phyloP scores from a whole-genome alignment of 805 yeast genomes.

The Yamadazyma takamatsuzukensis region DNA sequence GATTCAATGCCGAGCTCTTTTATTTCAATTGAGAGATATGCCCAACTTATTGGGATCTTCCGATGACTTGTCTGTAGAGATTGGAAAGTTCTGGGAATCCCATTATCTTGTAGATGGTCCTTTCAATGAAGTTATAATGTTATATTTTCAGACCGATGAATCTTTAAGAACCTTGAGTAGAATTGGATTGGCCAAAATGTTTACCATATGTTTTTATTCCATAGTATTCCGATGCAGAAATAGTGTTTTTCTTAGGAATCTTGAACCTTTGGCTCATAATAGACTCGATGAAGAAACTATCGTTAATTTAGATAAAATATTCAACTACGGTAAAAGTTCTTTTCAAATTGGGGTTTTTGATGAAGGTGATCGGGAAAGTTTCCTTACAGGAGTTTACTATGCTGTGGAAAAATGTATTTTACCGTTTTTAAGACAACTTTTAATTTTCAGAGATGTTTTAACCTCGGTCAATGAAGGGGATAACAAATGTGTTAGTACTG shows the following conservation, averaged over 20 bases:
- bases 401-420: slow-evolving; percentile 20
- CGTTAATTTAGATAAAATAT: slow-evolving; percentile 2
- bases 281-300: slow-evolving; percentile 3
- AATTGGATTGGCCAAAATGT: slow-evolving; percentile 25
- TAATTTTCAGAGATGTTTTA: slow-evolving; percentile 30
- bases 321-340: slow-evolving; percentile 7
- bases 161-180: slow-evolving; percentile 35
- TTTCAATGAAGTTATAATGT: slow-evolving; percentile 35
- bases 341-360: slow-evolving; percentile 3
- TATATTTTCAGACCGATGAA: slow-evolving; percentile 44
- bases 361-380: slow-evolving; percentile 3
- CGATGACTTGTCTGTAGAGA: slow-evolving; percentile 11
- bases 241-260: neutral
- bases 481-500: slow-evolving; percentile 15
- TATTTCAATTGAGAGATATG: slow-evolving; percentile 12
- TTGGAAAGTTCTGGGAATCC: slow-evolving; percentile 24
- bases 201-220: slow-evolving; percentile 22
- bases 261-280: slow-evolving; percentile 1
- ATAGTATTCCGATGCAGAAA: slow-evolving; percentile 9
- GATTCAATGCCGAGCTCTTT: slow-evolving; percentile 34
- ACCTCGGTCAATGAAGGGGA: slow-evolving; percentile 27
- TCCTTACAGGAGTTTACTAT: slow-evolving; percentile 11
- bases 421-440: slow-evolving; percentile 34
- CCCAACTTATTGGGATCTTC: slow-evolving; percentile 8
- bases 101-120: slow-evolving; percentile 24